These are phyloP conservation scores for Fusarium citri DNA, from an alignment of 2,329 filamentous ascomycete genomes.

Conservation along the genomic window DNA sequence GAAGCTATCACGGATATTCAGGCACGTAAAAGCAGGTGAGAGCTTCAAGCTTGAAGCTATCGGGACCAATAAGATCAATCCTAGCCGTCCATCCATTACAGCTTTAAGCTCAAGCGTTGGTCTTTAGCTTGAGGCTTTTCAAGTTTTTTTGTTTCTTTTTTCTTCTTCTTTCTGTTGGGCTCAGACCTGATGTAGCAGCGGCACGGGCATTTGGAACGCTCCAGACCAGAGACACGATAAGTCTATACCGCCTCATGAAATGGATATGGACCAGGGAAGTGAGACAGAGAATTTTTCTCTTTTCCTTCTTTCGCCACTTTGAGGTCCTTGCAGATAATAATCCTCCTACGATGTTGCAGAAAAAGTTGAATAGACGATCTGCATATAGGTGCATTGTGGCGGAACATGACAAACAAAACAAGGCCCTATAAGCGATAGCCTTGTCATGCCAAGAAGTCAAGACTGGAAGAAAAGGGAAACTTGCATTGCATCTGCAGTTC, in stretches of 20 bases:
- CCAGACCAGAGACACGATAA: conserved; percentile 27
- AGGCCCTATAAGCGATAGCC: conserved; percentile 6
- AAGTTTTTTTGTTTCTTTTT: conserved; percentile 10
- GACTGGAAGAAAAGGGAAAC: conserved; percentile 12
- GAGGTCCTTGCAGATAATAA: conserved; percentile 1
- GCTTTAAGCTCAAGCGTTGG: conserved; percentile 20
- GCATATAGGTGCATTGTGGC: conserved; percentile 18
- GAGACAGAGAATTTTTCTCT: conserved; percentile 19
- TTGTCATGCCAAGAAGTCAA: conserved; percentile 10
- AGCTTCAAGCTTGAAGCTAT: not conserved
- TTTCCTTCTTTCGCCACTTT: conserved; percentile 3
- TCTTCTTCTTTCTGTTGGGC: not conserved
- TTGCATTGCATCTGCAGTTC: conserved; percentile 26
- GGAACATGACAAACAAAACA: conserved; percentile 24
- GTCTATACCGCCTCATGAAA: conserved; percentile 10
- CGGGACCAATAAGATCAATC: conserved; percentile 22
- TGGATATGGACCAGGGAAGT: not conserved
- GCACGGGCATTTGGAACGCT: conserved; percentile 37
- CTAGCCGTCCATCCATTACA: conserved; percentile 14
- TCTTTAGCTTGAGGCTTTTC: conserved; percentile 28
- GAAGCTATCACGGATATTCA: conserved; percentile 34
- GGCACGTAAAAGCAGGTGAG: conserved; percentile 25
- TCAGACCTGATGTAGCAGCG: conserved; percentile 14
- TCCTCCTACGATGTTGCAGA: not conserved
- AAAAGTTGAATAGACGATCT: not conserved